Conservation (phyloP, 202 grass and related monocot species). For the Bolboschoenoplectus hybrid region DNA sequence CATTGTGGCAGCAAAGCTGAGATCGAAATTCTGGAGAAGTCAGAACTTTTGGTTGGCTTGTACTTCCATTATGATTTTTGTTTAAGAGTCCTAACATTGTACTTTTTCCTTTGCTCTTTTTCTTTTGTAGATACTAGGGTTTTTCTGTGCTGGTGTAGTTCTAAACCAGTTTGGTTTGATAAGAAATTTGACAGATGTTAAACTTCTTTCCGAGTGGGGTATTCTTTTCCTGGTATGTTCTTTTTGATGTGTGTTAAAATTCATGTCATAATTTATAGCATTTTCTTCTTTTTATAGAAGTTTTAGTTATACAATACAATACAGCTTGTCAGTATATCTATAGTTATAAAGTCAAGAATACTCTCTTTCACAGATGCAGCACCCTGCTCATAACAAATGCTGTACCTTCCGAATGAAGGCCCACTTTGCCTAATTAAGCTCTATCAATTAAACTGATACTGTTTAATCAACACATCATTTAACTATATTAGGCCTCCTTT, state of each 20-base stretch:
- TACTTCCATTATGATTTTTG: constrained; percentile 23
- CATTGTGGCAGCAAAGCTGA: not conserved
- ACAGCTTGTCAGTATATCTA: constrained; percentile 9
- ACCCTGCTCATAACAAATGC: not conserved
- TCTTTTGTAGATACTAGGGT: constrained; percentile 80
- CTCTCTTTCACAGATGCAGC: not conserved
- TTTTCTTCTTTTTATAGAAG: not conserved
- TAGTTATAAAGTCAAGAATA: constrained; percentile 30
- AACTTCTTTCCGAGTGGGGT: constrained; percentile 95
- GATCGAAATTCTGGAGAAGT: constrained; percentile 1
- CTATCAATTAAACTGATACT: not conserved
- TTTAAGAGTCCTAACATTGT: constrained; percentile 2
- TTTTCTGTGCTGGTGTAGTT: constrained; percentile 92
- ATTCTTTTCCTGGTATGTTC: constrained; percentile 86
- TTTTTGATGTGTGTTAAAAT: constrained; percentile 7
- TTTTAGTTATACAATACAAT: not conserved
- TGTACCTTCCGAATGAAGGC: not conserved
- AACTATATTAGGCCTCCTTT: not conserved
- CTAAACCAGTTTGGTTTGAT: constrained; percentile 98
- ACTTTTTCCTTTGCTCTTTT: not conserved
- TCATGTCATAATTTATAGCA: not conserved
- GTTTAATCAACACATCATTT: constrained; percentile 22
- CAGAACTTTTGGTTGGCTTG: not conserved
- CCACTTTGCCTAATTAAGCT: constrained; percentile 16
- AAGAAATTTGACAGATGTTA: constrained; percentile 95